These are phyloP conservation scores for Diaporthe citri DNA, from an alignment of 2,329 filamentous ascomycete genomes.

Conservation along the genomic window DNA sequence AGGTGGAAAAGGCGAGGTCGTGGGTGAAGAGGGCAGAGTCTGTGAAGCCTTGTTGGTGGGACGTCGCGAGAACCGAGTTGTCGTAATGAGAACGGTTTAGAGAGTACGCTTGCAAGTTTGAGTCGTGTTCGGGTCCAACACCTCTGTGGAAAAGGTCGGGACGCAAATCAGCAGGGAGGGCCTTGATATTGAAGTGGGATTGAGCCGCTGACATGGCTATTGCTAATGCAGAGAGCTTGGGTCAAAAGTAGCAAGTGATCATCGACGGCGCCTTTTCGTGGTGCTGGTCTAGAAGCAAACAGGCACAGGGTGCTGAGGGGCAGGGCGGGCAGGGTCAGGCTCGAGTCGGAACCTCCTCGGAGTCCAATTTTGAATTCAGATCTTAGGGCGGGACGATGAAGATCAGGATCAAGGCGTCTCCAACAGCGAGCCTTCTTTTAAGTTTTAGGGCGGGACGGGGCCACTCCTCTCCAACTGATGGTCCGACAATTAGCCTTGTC, in stretches of 20 bases:
- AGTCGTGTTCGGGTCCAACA: slow-evolving; percentile 47
- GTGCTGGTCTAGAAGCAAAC: slow-evolving; percentile 27
- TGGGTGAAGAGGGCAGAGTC: slow-evolving; percentile 61
- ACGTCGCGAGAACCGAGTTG: slow-evolving; percentile 17
- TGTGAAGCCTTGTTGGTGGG: slow-evolving; percentile 52
- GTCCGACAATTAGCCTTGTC: slow-evolving; percentile 30
- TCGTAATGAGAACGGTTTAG: slow-evolving; percentile 51
- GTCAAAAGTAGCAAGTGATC: slow-evolving; percentile 44
- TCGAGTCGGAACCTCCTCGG: slow-evolving; percentile 35
- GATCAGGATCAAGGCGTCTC: slow-evolving; percentile 24
- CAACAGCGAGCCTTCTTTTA: slow-evolving; percentile 21
- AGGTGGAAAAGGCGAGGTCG: slow-evolving; percentile 65
- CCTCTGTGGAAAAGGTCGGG: slow-evolving; percentile 50
- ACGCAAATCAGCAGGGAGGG: slow-evolving; percentile 49
- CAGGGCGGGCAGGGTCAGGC: slow-evolving; percentile 24
- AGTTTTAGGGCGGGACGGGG: slow-evolving; percentile 12
- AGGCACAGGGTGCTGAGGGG: slow-evolving; percentile 30
- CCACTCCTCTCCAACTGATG: slow-evolving; percentile 26
- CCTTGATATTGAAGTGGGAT: slow-evolving; percentile 49
- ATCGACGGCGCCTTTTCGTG: slow-evolving; percentile 45
- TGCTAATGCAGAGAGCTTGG: slow-evolving; percentile 40
- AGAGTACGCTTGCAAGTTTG: slow-evolving; percentile 52
- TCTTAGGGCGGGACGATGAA: slow-evolving; percentile 20
- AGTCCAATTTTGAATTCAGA: slow-evolving; percentile 25
- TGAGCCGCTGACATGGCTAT: slow-evolving; percentile 57